Evolutionary conservation across 305 asterid species (phyloP), one percentile per base, ranked within the genome.

Genomic region (Andrographis paniculata): DNA sequence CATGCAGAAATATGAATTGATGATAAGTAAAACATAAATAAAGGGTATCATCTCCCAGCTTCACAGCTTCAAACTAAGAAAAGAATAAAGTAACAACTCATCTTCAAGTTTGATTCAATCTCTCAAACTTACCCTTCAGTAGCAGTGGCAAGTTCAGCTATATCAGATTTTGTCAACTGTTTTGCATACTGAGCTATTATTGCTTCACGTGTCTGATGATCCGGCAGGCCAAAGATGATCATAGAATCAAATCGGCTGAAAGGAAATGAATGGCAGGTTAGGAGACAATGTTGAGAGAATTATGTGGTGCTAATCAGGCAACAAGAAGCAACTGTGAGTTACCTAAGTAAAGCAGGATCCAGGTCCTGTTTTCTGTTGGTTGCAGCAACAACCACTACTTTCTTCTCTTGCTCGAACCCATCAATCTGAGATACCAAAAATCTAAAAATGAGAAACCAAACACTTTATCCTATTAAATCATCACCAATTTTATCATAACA

Each of bases 321-420:
- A 42, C 36, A 56, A 20, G 52, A 35, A 50, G 28, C 28, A 45
- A 49, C 28, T 45, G 17, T 40, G 17, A 16, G 20, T 46, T 69
- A 87, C 96, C 99, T 91, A 53, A 83, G 71, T 59, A 91, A 71
- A 50, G 99, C 99, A 23, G 94, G 95, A 76, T 87, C 99, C 53
- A 91, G 96, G 68, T 91, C 99, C 62, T 83, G 89, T 61, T 87
- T 91, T 66, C 99, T 76, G 62, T 87, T 91, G 48, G 95, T 91
- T 59, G 99, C 99, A 63, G 96, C 99, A 68, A 91, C 73, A 41
- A 86, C 94, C 20, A 86, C 94, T 35, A 86, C 91, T 73, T 78
- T 75, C 72, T 77, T 87, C 50, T 87, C 95, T 72, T 87, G 94
- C 91, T 91, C 99, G 66, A 91, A 91, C 49, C 95, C 96, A 74